Evolutionary conservation across 1,139 yeast genomes (phyloP), one percentile per base, ranked within the genome.

Genomic region (Debaryomyces sp.): DNA sequence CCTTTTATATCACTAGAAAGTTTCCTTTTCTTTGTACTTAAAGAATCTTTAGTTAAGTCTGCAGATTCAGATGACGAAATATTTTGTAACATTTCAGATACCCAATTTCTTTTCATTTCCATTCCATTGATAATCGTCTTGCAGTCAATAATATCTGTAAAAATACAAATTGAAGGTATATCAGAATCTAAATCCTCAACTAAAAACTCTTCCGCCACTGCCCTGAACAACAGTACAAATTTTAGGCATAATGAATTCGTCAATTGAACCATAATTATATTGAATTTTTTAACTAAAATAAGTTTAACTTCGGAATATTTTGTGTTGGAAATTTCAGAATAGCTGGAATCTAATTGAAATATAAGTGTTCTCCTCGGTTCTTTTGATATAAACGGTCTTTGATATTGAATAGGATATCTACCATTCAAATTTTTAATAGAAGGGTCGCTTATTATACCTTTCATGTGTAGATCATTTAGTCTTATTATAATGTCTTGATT

Each of bases 401-500:
- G 70, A 62, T 88, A 88, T 41, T 67, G 61, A 18, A 73, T 30
- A 3, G 68, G 65, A 6, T 49, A 46, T 50, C 65, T 72, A 3
- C 17, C 26, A 34, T 41, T n/a, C 10, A 40, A 26, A 17, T 51
- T 54, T 37, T 27, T 27, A 27, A 59, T 57, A 1, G 63, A 57
- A 2, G 71, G 57, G 17, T 50, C 55, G 49, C 67, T 65, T 7
- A 54, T 37, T 12, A 84, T 50, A 0, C 87, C 84, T 30, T 68
- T 67, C 9, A 66, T 67, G 32, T 66, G 66, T 10, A 88, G 44
- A 61, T 86, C 84, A 32, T 67, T 61, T 32, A 86, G 53, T 30
- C 76, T 66, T 1, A 91, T 54, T 0, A 81, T 58, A 9, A 90
- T 87, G 54, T 86, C 91, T 53, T 82, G 83, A 2, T 58, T 54